A percentile compares a stretch with the other conserved stretches of the same genome.
Conservation (phyloP, 2,329 filamentous ascomycete genomes). For the Chaetomiaceae sp. region DNA sequence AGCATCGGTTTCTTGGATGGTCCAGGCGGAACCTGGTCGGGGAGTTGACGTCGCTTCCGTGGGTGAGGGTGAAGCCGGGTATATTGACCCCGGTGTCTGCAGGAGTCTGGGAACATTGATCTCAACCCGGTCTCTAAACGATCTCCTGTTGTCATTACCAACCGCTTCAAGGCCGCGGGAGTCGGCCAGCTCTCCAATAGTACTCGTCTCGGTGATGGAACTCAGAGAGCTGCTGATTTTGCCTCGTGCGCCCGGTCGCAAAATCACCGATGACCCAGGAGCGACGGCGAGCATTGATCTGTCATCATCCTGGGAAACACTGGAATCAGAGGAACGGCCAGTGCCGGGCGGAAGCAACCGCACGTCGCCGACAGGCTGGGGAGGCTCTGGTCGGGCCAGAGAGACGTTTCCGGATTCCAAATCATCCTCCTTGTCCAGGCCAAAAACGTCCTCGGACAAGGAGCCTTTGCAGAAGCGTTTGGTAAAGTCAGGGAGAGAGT, state of each 20-base stretch:
- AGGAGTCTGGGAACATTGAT: constrained; percentile 30
- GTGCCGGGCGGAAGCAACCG: constrained; percentile 8
- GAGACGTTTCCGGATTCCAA: constrained; percentile 9
- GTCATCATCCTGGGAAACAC: neutral
- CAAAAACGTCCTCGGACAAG: constrained; percentile 15
- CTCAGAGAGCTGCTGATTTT: constrained; percentile 21
- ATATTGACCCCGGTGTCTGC: constrained; percentile 26
- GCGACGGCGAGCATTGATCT: neutral
- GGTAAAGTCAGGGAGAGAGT: constrained; percentile 13
- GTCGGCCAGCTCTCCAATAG: constrained; percentile 25
- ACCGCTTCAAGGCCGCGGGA: constrained; percentile 17
- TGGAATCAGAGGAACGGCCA: neutral
- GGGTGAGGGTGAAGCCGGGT: constrained; percentile 10
- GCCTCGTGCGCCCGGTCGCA: neutral
- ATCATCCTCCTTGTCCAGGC: constrained; percentile 12
- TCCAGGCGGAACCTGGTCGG: neutral
- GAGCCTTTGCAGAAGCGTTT: constrained; percentile 16
- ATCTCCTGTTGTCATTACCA: constrained; percentile 23
- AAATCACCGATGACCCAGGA: neutral
- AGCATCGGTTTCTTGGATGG: neutral
- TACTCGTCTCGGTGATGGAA: constrained; percentile 25
- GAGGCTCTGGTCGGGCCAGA: neutral
- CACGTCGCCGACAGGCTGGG: constrained; percentile 4
- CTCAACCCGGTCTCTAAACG: constrained; percentile 31
- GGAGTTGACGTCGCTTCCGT: constrained; percentile 1